Evolutionary conservation across 306 rosid species (phyloP), one percentile per base, ranked within the genome.

Genomic region (Prunus kanzakura): DNA sequence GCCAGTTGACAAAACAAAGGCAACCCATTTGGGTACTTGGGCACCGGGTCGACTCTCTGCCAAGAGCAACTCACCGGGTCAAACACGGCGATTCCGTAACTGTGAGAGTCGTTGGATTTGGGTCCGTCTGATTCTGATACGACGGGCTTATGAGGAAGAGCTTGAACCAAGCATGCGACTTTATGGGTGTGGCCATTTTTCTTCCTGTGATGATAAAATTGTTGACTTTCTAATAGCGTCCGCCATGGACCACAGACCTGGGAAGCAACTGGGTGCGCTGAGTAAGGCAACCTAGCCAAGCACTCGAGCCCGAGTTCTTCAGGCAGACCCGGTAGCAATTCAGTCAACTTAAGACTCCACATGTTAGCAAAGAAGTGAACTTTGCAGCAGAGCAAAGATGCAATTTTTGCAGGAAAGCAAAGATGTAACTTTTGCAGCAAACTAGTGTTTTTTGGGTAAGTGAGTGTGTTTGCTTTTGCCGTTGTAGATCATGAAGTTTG

Each of bases 291-390:
- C 19, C 91, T 79, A 75, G 67, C 83, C 79, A 88, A 27, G 72
- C 91, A 88, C 79, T 88, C 89, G 14, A 88, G 84, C 2, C 82
- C 87, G 3, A 88, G 58, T 19, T 88, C 91, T 63, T 79, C 89
- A 3, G 89, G 91, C 22, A 88, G 58, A 35, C 81, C 83, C 10
- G 91, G 81, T 35, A 88, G 61, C 79, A 86, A 73, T 63, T 88
- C 84, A 1, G 38, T n/a, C 9, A 71, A 7, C 3, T 43, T 7
- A 25, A 49, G 55, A 41, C 32, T 58, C 56, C 45, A 50, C 77
- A 73, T 73, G 15, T 57, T 11, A 55, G 52, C 11, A 32, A 6
- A 56, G 3, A 13, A 11, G 30, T 4, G 16, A 0, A 19, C 10
- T 54, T 0, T 10, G 16, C 29, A 14, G 65, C 65, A 25, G 20